Base-by-base conservation (phyloP, 129 eudicot species). In the Tagetes patula region DNA sequence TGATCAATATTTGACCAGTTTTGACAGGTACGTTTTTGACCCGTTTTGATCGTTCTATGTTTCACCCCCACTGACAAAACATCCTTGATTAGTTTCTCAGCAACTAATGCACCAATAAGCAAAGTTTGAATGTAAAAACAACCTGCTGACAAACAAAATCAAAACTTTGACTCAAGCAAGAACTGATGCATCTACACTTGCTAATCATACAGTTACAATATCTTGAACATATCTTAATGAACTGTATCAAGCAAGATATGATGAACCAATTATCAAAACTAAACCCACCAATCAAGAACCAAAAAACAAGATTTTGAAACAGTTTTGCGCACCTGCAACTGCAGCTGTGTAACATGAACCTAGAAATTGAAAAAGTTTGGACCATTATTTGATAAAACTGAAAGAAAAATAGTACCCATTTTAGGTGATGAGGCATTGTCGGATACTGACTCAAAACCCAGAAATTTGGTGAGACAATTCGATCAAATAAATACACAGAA, bases 391-490 rank as follows among this genome's bases (percentile, higher is more conserved):
- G 41, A 45, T 34, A 13, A 48, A 20, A 62, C 3, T 38, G 9
- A 42, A 73, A 30, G 36, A 37, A 59, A 67, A 58, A 56, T 7
- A 56, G 20, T 58, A 42, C 20, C 8, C 61, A 58, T 67, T 76
- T 76, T 76, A 67, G 75, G 80, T 76, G 39, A 34, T 37, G 2
- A 68, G 42, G 7, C 40, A 45, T 68, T 36, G 14, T 76, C 75
- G 37, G 80, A 76, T 40, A 76, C 60, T 38, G 80, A 67, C 75
- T 13, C 61, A 58, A 69, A 76, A 68, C 69, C 69, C 34, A 68
- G 32, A 59, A 67, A 42, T 67, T 68, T 46, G 80, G 69, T 67
- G 71, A 5, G 7, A 14, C 40, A 31, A 53, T 50, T 13, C 7
- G 45, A 61, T 61, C 67, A 61, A 61, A 50, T 49, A 65, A 31